Evolutionary conservation across 306 rosid species (phyloP).

Genomic region (Glycine tomentella): DNA sequence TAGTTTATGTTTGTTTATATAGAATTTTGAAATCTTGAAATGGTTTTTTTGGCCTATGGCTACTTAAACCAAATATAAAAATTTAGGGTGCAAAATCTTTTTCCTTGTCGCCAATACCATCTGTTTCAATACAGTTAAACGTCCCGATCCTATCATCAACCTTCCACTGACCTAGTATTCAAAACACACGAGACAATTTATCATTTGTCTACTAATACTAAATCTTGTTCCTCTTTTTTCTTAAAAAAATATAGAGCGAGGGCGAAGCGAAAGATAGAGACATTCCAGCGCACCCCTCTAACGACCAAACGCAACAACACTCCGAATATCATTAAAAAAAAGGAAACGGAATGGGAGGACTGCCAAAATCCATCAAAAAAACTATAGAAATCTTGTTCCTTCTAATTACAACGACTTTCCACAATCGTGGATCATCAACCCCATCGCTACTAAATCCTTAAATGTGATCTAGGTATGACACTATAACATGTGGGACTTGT

Average conservation of each 20-base stretch:
- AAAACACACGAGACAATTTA: background rate
- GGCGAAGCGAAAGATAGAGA: too few relatives aligned
- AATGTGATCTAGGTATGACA: background rate
- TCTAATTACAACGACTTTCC: too few relatives aligned
- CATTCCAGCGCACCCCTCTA: too few relatives aligned
- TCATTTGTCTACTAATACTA: background rate
- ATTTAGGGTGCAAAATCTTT: background rate
- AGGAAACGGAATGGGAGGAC: too few relatives aligned
- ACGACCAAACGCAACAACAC: too few relatives aligned
- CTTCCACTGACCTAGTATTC: too few relatives aligned
- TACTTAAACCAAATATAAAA: background rate
- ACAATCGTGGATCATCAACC: background rate
- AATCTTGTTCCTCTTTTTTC: background rate
- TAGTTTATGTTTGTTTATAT: background rate
- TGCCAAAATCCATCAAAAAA: too few relatives aligned
- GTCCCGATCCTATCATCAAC: background rate
- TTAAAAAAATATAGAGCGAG: too few relatives aligned
- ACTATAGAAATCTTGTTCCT: too few relatives aligned
- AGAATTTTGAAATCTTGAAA: background rate
- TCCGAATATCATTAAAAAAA: too few relatives aligned
- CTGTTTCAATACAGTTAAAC: too few relatives aligned
- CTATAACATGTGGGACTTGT: too few relatives aligned
- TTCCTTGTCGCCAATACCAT: background rate
- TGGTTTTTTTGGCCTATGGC: background rate
- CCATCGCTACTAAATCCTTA: background rate